A percentile compares a stretch with the other conserved stretches of the same genome.
These are phyloP conservation scores for Rusavskia elegans DNA, from an alignment of 495 filamentous ascomycete genomes.

Conservation along the genomic window DNA sequence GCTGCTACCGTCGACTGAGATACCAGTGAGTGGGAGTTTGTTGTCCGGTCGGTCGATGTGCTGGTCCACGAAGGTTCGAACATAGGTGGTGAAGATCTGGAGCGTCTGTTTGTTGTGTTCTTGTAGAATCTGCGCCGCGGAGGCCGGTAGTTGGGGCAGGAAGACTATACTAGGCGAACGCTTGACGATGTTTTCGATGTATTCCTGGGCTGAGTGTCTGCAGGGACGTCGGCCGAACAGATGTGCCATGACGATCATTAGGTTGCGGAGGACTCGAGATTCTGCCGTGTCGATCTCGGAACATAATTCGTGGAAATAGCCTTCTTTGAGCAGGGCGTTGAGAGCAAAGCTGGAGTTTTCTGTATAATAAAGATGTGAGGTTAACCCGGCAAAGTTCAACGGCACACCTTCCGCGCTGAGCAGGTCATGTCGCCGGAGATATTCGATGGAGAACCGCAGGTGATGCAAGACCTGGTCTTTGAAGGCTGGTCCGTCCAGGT, in stretches of 20 bases:
- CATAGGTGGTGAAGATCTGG: conserved; percentile 47
- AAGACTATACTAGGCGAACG: conserved; percentile 41
- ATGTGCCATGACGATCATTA: conserved; percentile 54
- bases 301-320: conserved; percentile 51
- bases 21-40: conserved; percentile 40
- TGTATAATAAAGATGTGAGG: conserved; percentile 57
- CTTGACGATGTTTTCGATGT: conserved; percentile 26
- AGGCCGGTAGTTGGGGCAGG: conserved; percentile 42
- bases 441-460: conserved; percentile 66
- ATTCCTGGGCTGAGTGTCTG: conserved; percentile 24
- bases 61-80: conserved; percentile 49
- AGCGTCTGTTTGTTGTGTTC: conserved; percentile 48
- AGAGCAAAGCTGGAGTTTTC: conserved; percentile 60
- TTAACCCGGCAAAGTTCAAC: conserved; percentile 49
- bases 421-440: conserved; percentile 50
- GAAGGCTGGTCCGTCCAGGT: conserved; percentile 43
- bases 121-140: conserved; percentile 35
- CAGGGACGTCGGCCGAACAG: conserved; percentile 44
- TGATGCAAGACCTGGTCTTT: conserved; percentile 57
- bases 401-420: conserved; percentile 42
- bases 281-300: conserved; percentile 25
- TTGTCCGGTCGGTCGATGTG: conserved; percentile 35
- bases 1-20: conserved; percentile 23
- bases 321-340: conserved; percentile 50
- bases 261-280: conserved; percentile 22